phyloP scores from a whole-genome alignment of 345 rosid species.

The Bruguiera sexangula region DNA sequence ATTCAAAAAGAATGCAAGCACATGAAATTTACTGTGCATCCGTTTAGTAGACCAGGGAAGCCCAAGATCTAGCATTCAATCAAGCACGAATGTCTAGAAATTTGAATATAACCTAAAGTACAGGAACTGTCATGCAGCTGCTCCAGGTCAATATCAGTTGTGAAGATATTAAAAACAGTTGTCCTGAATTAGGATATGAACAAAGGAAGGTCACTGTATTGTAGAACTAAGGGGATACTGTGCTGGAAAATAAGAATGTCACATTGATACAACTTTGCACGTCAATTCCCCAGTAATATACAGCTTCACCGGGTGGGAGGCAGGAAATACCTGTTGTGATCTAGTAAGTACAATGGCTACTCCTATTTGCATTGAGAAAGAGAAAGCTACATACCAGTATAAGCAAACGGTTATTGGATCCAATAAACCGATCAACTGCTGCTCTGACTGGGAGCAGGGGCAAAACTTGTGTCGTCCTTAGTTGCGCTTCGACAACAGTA shows the following conservation, averaged over 20 bases:
- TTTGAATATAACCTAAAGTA: no score
- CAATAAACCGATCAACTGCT: conserved; percentile 35
- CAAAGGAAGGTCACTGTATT: no score
- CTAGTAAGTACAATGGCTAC: not conserved
- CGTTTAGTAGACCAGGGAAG: no score
- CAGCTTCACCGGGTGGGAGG: not conserved
- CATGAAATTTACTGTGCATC: no score
- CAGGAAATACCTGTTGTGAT: not conserved
- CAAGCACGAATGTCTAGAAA: no score
- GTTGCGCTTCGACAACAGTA: conserved; percentile 54
- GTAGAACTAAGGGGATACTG: no score
- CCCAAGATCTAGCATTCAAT: no score
- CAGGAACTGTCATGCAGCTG: no score
- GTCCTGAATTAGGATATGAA: not conserved
- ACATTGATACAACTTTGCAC: not conserved
- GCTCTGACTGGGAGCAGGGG: conserved; percentile 44
- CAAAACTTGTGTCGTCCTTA: conserved; percentile 48
- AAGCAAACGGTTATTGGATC: conserved; percentile 44
- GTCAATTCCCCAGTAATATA: no score
- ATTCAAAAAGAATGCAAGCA: no score
- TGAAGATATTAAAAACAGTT: not conserved
- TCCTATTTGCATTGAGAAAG: conserved; percentile 5
- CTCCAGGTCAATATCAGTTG: no score
- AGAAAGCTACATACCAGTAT: conserved; percentile 37
- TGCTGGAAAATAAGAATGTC: not conserved